A percentile compares a stretch with the other conserved stretches of the same genome.
These are phyloP conservation scores for Cornus florida DNA, from an alignment of 148 eudicot genomes.

Conservation along the genomic window DNA sequence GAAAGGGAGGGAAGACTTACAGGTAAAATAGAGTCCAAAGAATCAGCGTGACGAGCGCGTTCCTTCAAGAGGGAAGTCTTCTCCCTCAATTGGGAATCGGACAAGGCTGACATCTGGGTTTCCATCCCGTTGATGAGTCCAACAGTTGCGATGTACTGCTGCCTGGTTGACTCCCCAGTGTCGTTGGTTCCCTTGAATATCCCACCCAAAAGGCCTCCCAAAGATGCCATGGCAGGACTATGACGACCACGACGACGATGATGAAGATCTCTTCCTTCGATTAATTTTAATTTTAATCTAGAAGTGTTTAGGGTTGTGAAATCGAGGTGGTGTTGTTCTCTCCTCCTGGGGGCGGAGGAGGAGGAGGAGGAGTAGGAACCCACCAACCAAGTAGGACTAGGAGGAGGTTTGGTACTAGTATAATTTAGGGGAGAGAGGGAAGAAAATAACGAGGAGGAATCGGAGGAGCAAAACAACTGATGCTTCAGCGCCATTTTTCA, in stretches of 20 bases:
- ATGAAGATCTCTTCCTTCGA: neutral
- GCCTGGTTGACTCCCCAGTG: slow-evolving; percentile 70
- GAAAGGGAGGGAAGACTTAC: slow-evolving; percentile 28
- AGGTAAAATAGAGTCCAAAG: slow-evolving; percentile 81
- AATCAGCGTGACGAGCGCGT: slow-evolving; percentile 60
- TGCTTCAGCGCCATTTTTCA: no score
- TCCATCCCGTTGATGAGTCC: slow-evolving; percentile 56
- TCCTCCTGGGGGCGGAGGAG: neutral
- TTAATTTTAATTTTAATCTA: neutral
- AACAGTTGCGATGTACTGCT: slow-evolving; percentile 50
- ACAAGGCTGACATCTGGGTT: slow-evolving; percentile 43
- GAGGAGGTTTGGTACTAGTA: no score
- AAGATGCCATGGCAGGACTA: slow-evolving; percentile 20
- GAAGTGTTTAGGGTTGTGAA: neutral
- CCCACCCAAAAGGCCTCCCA: slow-evolving; percentile 73
- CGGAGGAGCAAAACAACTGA: no score
- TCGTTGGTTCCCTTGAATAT: slow-evolving; percentile 58
- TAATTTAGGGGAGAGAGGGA: no score
- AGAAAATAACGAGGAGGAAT: no score
- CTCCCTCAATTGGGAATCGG: slow-evolving; percentile 68
- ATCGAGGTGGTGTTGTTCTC: neutral
- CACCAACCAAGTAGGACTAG: neutral
- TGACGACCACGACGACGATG: neutral
- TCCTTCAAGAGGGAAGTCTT: slow-evolving; percentile 50
- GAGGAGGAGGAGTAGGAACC: neutral